A percentile compares a stretch with the other conserved stretches of the same genome.
Conservation (phyloP, 2,329 filamentous ascomycete species). For the Lasiodiplodia gonubiensis region DNA sequence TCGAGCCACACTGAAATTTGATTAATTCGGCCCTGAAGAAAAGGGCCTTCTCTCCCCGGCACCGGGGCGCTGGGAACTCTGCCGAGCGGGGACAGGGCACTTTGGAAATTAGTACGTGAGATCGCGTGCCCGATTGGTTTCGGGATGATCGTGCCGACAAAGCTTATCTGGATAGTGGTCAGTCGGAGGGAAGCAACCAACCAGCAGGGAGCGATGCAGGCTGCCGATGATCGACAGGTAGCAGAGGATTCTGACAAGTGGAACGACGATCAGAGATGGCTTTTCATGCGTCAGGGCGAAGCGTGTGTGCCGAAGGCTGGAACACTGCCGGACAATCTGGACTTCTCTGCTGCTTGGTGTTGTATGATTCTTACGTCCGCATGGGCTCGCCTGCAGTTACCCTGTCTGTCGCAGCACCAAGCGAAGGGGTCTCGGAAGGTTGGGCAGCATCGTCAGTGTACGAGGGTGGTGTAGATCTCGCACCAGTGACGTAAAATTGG, state of each 20-base stretch:
- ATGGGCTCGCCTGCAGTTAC: neutral
- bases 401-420: neutral
- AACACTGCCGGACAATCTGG: neutral
- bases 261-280: conserved; percentile 10
- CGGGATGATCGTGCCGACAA: conserved; percentile 12
- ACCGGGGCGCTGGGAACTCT: conserved; percentile 9
- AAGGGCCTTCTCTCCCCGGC: conserved; percentile 13
- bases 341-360: neutral
- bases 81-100: neutral
- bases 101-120: neutral
- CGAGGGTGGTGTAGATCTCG: conserved; percentile 16
- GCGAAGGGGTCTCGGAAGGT: neutral
- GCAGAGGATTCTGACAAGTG: neutral
- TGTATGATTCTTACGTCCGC: neutral
- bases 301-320: neutral
- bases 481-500: conserved; percentile 4
- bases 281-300: neutral
- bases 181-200: neutral
- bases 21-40: neutral
- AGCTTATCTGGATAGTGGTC: conserved; percentile 12
- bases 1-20: neutral
- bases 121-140: conserved; percentile 17
- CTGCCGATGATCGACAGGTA: neutral
- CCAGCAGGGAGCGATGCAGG: neutral
- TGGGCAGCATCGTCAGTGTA: conserved; percentile 4